These are phyloP conservation scores for Dothidotthia symphoricarpi DNA, from an alignment of 2,329 filamentous ascomycete species.

Conservation along the genomic window DNA sequence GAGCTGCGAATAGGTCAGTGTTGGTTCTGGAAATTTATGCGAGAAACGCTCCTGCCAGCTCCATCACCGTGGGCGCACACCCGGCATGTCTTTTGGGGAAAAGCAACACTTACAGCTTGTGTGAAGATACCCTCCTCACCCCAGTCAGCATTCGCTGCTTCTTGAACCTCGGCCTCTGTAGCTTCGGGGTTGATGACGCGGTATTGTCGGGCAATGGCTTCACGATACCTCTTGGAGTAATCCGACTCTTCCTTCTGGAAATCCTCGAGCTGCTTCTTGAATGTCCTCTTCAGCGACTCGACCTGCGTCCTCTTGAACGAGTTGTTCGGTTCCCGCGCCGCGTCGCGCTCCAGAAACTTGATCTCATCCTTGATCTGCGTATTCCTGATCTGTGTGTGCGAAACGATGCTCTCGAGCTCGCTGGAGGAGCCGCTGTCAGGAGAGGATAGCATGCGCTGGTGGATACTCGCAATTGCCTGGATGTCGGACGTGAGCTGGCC, in stretches of 20 bases:
- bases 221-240: conserved; percentile 69
- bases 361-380: conserved; percentile 76
- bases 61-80: no score
- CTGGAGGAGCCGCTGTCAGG: conserved; percentile 55
- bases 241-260: conserved; percentile 70
- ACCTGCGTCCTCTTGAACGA: conserved; percentile 69
- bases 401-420: conserved; percentile 65
- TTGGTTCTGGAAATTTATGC: background rate
- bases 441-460: conserved; percentile 69
- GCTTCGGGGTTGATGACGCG: conserved; percentile 79
- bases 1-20: conserved; percentile 52
- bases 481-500: conserved; percentile 65
- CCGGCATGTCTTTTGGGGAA: background rate
- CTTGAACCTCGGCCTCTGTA: conserved; percentile 67
- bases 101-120: conserved; percentile 62
- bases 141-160: conserved; percentile 70
- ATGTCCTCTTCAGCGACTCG: conserved; percentile 67
- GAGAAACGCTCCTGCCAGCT: background rate
- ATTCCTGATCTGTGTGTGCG: conserved; percentile 70
- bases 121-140: conserved; percentile 79
- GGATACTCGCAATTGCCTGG: conserved; percentile 64
- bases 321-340: conserved; percentile 62
- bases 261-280: conserved; percentile 67
- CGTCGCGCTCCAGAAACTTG: conserved; percentile 70
- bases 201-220: conserved; percentile 78